Base-by-base conservation (phyloP, 305 asterid species). In the Andrographis paniculata region DNA sequence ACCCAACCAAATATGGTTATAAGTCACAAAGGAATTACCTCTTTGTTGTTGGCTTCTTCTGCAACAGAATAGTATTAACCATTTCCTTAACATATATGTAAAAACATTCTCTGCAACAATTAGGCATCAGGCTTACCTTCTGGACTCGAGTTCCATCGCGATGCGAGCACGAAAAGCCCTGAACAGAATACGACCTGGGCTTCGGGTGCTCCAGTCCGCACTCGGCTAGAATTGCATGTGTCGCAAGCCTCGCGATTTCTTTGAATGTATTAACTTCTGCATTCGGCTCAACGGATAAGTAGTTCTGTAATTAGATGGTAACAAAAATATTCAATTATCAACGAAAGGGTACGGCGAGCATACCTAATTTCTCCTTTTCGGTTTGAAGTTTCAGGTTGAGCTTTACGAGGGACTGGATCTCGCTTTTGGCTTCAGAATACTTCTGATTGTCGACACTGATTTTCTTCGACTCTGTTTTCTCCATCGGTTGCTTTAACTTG, bases 401-500 rank as follows among this genome's bases (percentile, higher is more conserved):
- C 80, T 77, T 83, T 56, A 83, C 94, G 11, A 79, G 82, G 47
- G 87, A 72, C 44, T 72, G 87, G 53, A 83, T 72, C 70, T 83
- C 94, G 56, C 61, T 64, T 68, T 74, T 83, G 67, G 87, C 80
- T 53, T 77, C 84, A 49, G 35, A 46, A 42, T 61, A 63, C 37
- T 55, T 50, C 61, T 58, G 59, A 45, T 55, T 51, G 64, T 58
- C 60, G 44, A 61, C 64, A 21, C 17, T 47, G 60, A 14, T 27
- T 59, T 60, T 63, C 45, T 53, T 69, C 43, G 42, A 51, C 64
- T 55, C 37, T 47, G 53, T 58, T 64, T 68, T 62, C 50, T 59
- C 67, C 56, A 59, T 56, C 20, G 58, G 35, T 50, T 55, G 53
- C 19, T 54, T 65, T 21, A 9, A 46, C 58, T 57, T 66, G 68